Conservation (phyloP, 768 basidiomycete genomes). For the Hortiboletus flavorubellus region DNA sequence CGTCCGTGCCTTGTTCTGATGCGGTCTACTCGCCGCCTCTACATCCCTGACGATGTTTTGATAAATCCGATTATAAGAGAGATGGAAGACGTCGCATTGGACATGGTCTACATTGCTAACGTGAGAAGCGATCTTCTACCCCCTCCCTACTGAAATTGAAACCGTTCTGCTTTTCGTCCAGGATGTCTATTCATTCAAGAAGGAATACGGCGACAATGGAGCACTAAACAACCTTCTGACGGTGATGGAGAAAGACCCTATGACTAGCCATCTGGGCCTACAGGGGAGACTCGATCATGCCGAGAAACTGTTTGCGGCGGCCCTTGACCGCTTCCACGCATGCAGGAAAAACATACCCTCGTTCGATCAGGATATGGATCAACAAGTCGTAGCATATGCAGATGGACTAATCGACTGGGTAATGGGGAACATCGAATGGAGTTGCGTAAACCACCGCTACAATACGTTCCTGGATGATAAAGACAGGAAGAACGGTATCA, state of each 20-base stretch:
- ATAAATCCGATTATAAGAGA: constrained; percentile 20
- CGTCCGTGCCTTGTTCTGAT: constrained; percentile 29
- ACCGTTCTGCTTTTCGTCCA: neutral
- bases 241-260: constrained; percentile 25
- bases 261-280: constrained; percentile 21
- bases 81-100: constrained; percentile 27
- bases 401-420: constrained; percentile 29
- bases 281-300: constrained; percentile 23
- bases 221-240: constrained; percentile 29
- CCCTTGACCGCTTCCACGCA: constrained; percentile 21
- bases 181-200: constrained; percentile 32
- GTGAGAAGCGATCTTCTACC: constrained; percentile 3
- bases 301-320: constrained; percentile 18
- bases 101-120: constrained; percentile 27
- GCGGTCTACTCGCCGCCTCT: constrained; percentile 26
- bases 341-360: constrained; percentile 22
- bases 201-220: constrained; percentile 27
- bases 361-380: constrained; percentile 14
- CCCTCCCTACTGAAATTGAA: neutral
- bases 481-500: constrained; percentile 22
- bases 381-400: constrained; percentile 18
- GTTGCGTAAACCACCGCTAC: constrained; percentile 26
- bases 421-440: constrained; percentile 28
- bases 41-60: constrained; percentile 24
- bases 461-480: constrained; percentile 18